These are phyloP conservation scores for Acacia concinna DNA, from an alignment of 331 rosid genomes.

Conservation along the genomic window DNA sequence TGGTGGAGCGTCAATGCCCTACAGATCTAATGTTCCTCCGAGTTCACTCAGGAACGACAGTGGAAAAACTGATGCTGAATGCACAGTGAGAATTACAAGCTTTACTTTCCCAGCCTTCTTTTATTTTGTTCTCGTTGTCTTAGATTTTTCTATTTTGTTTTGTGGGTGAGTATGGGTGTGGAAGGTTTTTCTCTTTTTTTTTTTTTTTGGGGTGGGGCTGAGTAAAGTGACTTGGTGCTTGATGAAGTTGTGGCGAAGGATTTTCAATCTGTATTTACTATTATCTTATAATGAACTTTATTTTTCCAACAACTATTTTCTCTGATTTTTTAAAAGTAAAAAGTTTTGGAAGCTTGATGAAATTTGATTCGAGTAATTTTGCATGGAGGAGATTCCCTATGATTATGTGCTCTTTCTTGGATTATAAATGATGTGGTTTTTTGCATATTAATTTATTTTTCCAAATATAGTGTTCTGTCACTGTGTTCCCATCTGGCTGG, in stretches of 20 bases:
- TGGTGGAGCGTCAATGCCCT: conserved; percentile 60
- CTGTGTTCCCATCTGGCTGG: conserved; percentile 15
- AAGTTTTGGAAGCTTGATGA: background rate
- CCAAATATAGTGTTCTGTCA: conserved; percentile 20
- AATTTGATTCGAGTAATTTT: conserved; percentile 4
- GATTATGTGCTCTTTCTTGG: conserved; percentile 5
- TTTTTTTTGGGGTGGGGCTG: background rate
- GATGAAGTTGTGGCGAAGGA: background rate
- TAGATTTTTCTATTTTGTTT: background rate
- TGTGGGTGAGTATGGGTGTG: background rate
- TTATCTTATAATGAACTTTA: background rate
- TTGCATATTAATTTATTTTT: conserved; percentile 2
- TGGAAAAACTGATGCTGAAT: conserved; percentile 59
- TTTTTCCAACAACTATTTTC: background rate
- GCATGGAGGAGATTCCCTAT: background rate
- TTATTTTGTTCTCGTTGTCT: background rate
- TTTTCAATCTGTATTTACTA: background rate
- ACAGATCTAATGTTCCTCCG: conserved; percentile 47
- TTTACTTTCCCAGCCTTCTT: conserved; percentile 22
- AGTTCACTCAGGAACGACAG: conserved; percentile 55
- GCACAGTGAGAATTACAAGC: conserved; percentile 48
- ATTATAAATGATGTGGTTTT: background rate
- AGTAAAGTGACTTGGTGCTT: background rate
- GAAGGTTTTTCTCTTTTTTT: background rate
- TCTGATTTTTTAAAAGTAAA: background rate